These are phyloP conservation scores for Fusarium poae DNA, from an alignment of 2,329 filamentous ascomycete genomes.

Conservation along the genomic window DNA sequence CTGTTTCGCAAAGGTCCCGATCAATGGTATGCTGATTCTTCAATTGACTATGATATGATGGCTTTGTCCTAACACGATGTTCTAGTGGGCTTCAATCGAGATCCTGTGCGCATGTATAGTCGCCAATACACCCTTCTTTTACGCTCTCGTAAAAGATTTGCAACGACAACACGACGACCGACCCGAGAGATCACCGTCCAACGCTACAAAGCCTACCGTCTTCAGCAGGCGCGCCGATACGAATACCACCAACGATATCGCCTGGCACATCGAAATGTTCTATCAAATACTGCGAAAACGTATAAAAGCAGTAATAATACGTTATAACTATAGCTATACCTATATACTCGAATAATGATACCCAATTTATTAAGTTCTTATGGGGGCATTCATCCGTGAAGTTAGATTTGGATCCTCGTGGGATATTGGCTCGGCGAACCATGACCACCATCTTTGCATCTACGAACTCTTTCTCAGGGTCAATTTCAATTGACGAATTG, in stretches of 20 bases:
- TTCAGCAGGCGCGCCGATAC: slow-evolving; percentile 3
- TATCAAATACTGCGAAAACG: slow-evolving; percentile 18
- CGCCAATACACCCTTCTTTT: slow-evolving; percentile 51
- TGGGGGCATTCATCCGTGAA: neutral
- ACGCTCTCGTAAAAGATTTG: slow-evolving; percentile 47
- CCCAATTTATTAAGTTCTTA: neutral
- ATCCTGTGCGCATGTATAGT: slow-evolving; percentile 52
- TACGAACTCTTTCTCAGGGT: neutral
- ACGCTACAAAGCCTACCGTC: slow-evolving; percentile 31
- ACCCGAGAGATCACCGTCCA: slow-evolving; percentile 30
- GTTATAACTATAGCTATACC: neutral
- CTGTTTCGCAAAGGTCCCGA: slow-evolving; percentile 49
- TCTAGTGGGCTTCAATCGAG: slow-evolving; percentile 52
- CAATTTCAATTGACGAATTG: neutral
- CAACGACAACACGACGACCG: slow-evolving; percentile 47
- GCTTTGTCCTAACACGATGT: neutral
- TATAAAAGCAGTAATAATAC: neutral
- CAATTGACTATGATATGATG: rapidly evolving
- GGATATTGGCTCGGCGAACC: no score
- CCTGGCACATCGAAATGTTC: slow-evolving; percentile 13
- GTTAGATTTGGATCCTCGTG: neutral
- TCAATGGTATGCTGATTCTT: slow-evolving; percentile 43
- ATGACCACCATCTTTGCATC: neutral
- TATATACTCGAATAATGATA: slow-evolving; percentile 26
- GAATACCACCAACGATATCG: neutral